Conservation (phyloP, 352 stramenopile genomes). For the Globisporangium rhizosaccharum region DNA sequence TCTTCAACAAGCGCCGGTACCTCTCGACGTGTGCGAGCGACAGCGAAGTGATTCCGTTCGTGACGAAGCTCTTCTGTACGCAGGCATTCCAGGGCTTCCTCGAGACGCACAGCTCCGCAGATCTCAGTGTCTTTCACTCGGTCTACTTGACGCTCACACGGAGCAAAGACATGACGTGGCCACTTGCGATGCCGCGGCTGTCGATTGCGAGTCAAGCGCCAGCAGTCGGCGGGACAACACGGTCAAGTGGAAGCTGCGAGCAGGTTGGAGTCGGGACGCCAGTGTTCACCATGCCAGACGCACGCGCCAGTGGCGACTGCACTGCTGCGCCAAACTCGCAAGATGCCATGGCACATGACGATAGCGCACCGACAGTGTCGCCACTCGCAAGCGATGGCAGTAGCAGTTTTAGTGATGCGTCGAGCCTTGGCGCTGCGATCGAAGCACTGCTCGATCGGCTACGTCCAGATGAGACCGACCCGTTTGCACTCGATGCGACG, state of each 20-base stretch:
- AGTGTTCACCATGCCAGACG: slow-evolving; percentile 18
- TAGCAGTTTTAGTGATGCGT: neutral
- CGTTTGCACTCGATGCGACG: slow-evolving; percentile 21
- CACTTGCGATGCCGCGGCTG: slow-evolving; percentile 26
- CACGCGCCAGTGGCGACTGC: neutral
- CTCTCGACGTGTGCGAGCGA: slow-evolving; percentile 51
- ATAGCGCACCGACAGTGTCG: neutral
- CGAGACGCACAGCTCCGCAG: slow-evolving; percentile 61
- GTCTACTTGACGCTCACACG: slow-evolving; percentile 62
- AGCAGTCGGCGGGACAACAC: neutral
- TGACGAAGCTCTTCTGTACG: slow-evolving; percentile 63
- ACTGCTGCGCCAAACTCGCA: slow-evolving; percentile 10
- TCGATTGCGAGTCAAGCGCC: slow-evolving; percentile 14
- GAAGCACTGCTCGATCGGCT: slow-evolving; percentile 26
- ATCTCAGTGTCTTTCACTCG: slow-evolving; percentile 76
- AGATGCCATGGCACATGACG: slow-evolving; percentile 13
- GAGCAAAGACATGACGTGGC: slow-evolving; percentile 48
- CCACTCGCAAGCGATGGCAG: neutral
- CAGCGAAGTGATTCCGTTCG: slow-evolving; percentile 58
- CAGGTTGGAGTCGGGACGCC: slow-evolving; percentile 13
- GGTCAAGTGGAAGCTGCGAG: neutral
- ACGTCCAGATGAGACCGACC: slow-evolving; percentile 7
- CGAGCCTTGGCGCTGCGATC: slow-evolving; percentile 24
- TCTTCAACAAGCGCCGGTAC: slow-evolving; percentile 86
- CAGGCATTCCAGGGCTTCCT: slow-evolving; percentile 81